Base-by-base conservation (phyloP, 2,329 filamentous ascomycete genomes). In the Colletotrichum sp. region DNA sequence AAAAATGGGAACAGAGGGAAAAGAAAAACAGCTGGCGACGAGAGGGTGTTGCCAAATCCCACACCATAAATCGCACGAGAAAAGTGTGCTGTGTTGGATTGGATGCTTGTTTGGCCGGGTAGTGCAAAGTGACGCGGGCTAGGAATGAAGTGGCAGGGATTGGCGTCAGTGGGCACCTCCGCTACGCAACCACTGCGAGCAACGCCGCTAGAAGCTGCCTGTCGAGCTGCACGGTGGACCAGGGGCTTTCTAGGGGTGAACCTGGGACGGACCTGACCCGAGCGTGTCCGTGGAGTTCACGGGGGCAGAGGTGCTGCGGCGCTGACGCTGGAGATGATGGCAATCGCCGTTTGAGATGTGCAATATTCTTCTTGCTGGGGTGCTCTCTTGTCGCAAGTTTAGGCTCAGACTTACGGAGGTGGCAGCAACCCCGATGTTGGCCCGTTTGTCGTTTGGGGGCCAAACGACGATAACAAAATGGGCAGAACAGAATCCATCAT, bases 101-200 rank as follows among this genome's bases (percentile, higher is more conserved):
- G 73, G 69, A 58, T 73, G 64, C 28, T 66, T 73, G 64, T 28
- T 73, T 72, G 69, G 55, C 55, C 43, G 18, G 43, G 69, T 62
- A 73, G 73, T 60, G 64, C 70, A 73, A 62, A 34, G 70, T 68
- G 70, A 75, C 73, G 70, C 61, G 62, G 62, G 69, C 72, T 62
- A 73, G 73, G 70, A 73, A 60, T 68, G 71, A 67, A 68, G 30
- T 64, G 64, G 70, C 64, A 75, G 70, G 73, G 73, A 64, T 73
- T 75, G 56, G 64, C 64, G 48, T 38, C 43, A 48, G 64, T 68
- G 70, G 64, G 34, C 36, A 58, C 67, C 28, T 52, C 73, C 43
- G 38, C 73, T 65, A 72, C 67, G 67, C 61, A 67, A 71, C 68
- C 68, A 62, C 72, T 66, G 61, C 26, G 30, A 70, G 58, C 71